Base-by-base conservation (phyloP, 352 stramenopile genomes). In the Aphanomyces astaci region DNA sequence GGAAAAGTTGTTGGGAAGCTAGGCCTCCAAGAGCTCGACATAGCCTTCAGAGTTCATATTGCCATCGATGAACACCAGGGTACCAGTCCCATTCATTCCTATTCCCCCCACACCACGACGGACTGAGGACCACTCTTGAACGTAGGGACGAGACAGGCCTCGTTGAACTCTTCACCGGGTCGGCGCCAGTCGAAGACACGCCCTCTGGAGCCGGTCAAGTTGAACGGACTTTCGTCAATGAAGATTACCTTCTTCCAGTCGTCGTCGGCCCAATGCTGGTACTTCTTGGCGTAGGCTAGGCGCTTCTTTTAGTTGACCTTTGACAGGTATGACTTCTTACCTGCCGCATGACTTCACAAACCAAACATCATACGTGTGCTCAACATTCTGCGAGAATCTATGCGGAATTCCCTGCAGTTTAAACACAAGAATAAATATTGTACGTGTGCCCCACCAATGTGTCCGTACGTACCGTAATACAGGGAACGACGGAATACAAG, bases 91-190 rank as follows among this genome's bases (percentile, higher is more conserved):
- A 45, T 56, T 27, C 4, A 3, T 9, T 3, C 36, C 15, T 4
- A 68, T 59, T 3, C 0, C 3, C 25, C 45, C 60, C 43, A 68
- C 25, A 68, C 60, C 60, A 68, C 59, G 17, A 56, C 9, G 17
- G 24, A 33, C 5, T 59, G 10, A 17, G 22, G 27, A 0, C 46
- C 60, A 46, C 17, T 54, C 43, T 68, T 68, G 60, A 60, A 60
- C 11, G 46, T 59, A 11, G 43, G 43, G 7, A 49, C 22, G 31
- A 68, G 25, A 19, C 45, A 60, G 25, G 57, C n/a, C 7, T 48
- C 40, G 9, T 36, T n/a, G 43, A 33, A 68, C 11, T 33, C 60
- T 31, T 68, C 60, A 48, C 32, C 3, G 28, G 60, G 22, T 1
- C 33, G 27, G 45, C 60, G 60, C 60, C 60, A 68, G 0, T 59